Evolutionary conservation across 805 yeast genomes (phyloP), one percentile per base, ranked within the genome.

Genomic region (Candida schatavii): DNA sequence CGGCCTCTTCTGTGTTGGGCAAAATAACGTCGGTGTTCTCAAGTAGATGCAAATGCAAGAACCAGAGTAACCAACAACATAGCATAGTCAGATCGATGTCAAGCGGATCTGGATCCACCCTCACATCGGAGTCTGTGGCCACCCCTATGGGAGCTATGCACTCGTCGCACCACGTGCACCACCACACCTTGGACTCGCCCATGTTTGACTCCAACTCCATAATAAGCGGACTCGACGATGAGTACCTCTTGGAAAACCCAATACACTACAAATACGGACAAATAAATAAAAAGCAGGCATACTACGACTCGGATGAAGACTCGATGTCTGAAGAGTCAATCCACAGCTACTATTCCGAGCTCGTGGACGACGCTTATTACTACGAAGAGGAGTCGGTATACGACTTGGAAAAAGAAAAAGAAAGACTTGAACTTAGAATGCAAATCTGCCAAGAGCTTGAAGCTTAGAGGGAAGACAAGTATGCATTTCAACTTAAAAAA

Each of bases 401-500:
- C 23, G 40, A 51, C 19, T 50, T 50, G 23, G 61, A 60, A 28
- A 58, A 57, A 44, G 72, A 68, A 36, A 48, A 49, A 38, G 74
- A 69, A 47, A 55, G 70, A 44, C 47, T 55, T 22, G 71, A 69
- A 52, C 59, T 69, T 35, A 56, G 74, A 35, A 51, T 61, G 41
- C 72, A 67, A 45, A 59, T 69, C 40, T 47, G 66, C 46, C 54
- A 52, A 37, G 72, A 69, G 40, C 55, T 68, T 42, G 57, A 56
- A 40, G 44, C 44, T 13, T 54, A 43, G 40, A 14, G 4, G 35
- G 14, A 13, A 13, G 13, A 31, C n/a, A n/a, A n/a, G n/a, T n/a
- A n/a, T n/a, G n/a, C n/a, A n/a, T n/a, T n/a, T n/a, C n/a, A n/a
- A n/a, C n/a, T n/a, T n/a, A n/a, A n/a, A n/a, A n/a, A n/a, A n/a